These are phyloP conservation scores for Plasmodium chabaudi DNA, from an alignment of 169 alveolate genomes.

Conservation along the genomic window DNA sequence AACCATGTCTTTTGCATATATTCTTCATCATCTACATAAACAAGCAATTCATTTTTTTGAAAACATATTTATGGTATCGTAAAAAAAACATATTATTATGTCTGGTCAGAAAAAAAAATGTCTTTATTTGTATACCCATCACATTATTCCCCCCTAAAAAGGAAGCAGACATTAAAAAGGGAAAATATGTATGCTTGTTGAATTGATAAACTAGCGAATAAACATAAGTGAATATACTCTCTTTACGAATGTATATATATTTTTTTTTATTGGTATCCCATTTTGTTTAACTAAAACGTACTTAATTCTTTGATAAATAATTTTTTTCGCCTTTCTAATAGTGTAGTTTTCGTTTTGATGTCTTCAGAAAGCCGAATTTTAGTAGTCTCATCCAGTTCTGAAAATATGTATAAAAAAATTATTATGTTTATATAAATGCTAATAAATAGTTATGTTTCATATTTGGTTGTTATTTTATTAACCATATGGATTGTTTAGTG, in stretches of 20 bases:
- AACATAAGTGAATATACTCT: too few species aligned
- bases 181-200: background rate
- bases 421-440: background rate
- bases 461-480: background rate
- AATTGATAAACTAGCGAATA: too few species aligned
- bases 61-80: background rate
- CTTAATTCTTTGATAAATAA: slow-evolving; percentile 26
- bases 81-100: background rate
- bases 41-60: background rate
- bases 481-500: slow-evolving; percentile 58
- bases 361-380: slow-evolving; percentile 35
- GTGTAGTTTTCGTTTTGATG: slow-evolving; percentile 31
- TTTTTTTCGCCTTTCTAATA: slow-evolving; percentile 48
- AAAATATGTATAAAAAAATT: background rate
- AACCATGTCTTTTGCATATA: slow-evolving; percentile 4
- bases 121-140: background rate
- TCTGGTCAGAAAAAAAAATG: background rate
- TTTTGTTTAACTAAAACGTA: background rate
- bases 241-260: too few species aligned
- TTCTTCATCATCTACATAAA: slow-evolving; percentile 22
- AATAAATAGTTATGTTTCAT: background rate
- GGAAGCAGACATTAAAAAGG: background rate
- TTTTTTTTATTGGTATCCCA: too few species aligned
- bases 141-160: slow-evolving; percentile 1
- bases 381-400: slow-evolving; percentile 14